Evolutionary conservation across 352 stramenopile species (phyloP).

Genomic region (Pythium plurisporium): DNA sequence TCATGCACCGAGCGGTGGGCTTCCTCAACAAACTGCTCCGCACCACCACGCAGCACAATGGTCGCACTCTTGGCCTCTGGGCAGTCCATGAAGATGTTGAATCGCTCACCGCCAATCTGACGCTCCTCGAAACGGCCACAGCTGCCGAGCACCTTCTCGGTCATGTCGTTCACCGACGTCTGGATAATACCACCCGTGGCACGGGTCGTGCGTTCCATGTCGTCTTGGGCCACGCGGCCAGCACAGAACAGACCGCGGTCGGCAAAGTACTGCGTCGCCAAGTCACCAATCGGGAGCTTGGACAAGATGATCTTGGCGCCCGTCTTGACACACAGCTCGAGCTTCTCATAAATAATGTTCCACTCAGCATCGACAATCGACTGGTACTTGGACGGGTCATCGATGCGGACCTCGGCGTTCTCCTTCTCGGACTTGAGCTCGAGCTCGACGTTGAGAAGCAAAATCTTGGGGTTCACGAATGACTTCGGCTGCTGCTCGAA

Average conservation of each 20-base stretch:
- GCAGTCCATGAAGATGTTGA: conserved; percentile 99
- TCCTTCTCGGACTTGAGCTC: conserved; percentile 99
- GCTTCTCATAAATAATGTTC: conserved; percentile 99
- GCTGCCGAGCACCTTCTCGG: conserved; percentile 87
- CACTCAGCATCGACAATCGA: conserved; percentile 99
- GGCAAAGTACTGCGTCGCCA: conserved; percentile 99
- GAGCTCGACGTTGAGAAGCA: conserved; percentile 98
- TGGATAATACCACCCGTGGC: conserved; percentile 94
- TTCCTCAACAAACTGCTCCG: conserved; percentile 99
- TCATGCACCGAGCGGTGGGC: conserved; percentile 98
- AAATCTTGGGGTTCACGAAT: conserved; percentile 95
- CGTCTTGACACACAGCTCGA: conserved; percentile 86
- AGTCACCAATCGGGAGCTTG: conserved; percentile 93
- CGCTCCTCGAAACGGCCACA: conserved; percentile 97
- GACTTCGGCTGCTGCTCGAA: conserved; percentile 99
- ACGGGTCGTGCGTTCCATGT: conserved; percentile 96
- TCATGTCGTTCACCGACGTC: conserved; percentile 93
- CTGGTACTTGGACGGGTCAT: conserved; percentile 98
- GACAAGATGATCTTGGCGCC: conserved; percentile 98
- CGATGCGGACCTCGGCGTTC: conserved; percentile 97
- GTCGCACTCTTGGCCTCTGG: conserved; percentile 93
- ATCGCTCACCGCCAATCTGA: conserved; percentile 96
- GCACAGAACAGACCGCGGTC: conserved; percentile 98
- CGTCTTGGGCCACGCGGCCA: conserved; percentile 94
- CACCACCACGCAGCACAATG: conserved; percentile 96